phyloP scores from a whole-genome alignment of 1,284 basidiomycete genomes.

The Pterulicium gracile region DNA sequence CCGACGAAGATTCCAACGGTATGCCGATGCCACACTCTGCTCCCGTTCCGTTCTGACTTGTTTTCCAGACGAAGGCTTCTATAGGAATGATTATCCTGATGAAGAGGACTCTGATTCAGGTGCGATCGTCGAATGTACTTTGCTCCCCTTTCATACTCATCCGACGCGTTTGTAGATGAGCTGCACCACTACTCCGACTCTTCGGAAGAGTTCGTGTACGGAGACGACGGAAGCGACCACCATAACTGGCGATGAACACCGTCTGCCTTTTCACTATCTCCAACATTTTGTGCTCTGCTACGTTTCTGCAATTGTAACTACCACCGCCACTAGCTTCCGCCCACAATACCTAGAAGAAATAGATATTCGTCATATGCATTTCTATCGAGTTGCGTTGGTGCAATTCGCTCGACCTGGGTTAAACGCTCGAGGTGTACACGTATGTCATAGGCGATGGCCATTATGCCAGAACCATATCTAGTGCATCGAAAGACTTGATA shows the following conservation, averaged over 20 bases:
- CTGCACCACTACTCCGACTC: background rate
- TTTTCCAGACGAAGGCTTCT: slow-evolving; percentile 62
- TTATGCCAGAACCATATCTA: too few species aligned
- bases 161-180: background rate
- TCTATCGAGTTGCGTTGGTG: too few species aligned
- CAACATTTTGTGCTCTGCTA: slow-evolving; percentile 4
- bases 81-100: slow-evolving; percentile 74
- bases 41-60: slow-evolving; percentile 2
- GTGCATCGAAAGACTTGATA: too few species aligned
- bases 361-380: too few species aligned
- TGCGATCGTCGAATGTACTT: background rate
- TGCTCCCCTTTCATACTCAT: background rate
- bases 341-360: background rate
- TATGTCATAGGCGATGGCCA: too few species aligned
- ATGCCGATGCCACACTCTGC: slow-evolving; percentile 9
- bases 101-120: slow-evolving; percentile 35
- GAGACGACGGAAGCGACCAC: background rate
- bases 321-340: background rate
- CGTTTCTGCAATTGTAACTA: background rate
- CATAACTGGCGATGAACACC: slow-evolving; percentile 2
- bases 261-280: slow-evolving; percentile 2
- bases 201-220: background rate
- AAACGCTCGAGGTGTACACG: too few species aligned
- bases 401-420: too few species aligned
- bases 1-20: slow-evolving; percentile 77